Evolutionary conservation across 2,329 filamentous ascomycete species (phyloP).

Genomic region (Talaromyces amestolkiae): DNA sequence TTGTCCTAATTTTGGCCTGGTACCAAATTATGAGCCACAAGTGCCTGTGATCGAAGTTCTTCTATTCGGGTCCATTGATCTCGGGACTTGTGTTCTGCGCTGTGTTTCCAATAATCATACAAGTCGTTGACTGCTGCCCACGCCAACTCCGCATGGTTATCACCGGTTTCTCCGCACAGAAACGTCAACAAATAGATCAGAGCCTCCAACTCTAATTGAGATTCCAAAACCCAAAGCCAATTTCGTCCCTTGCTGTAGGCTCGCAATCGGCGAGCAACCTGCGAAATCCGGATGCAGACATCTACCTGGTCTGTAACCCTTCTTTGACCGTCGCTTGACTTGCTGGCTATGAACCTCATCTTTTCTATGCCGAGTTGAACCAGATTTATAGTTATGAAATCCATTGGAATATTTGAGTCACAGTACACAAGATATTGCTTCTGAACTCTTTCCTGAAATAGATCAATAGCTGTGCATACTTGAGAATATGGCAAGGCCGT

Average conservation of each 20-base stretch:
- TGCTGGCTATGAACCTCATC: neutral
- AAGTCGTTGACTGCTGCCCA: neutral
- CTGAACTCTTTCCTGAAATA: neutral
- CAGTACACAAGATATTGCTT: neutral
- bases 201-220: neutral
- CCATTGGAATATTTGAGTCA: constrained; percentile 2
- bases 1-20: neutral
- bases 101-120: neutral
- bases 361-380: neutral
- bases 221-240: neutral
- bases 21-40: neutral
- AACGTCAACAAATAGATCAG: neutral
- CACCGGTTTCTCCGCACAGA: neutral
- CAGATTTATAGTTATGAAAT: neutral
- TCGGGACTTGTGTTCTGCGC: neutral
- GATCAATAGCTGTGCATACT: constrained; percentile 2
- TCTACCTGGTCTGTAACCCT: neutral
- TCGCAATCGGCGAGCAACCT: neutral
- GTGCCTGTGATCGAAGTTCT: neutral
- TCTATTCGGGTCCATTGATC: neutral
- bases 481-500: neutral
- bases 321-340: neutral
- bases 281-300: neutral
- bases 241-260: neutral
- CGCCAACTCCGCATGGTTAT: neutral